Evolutionary conservation across 305 asterid genomes (phyloP), one percentile per base, ranked within the genome.

Genomic region (Fraxinus sp.): DNA sequence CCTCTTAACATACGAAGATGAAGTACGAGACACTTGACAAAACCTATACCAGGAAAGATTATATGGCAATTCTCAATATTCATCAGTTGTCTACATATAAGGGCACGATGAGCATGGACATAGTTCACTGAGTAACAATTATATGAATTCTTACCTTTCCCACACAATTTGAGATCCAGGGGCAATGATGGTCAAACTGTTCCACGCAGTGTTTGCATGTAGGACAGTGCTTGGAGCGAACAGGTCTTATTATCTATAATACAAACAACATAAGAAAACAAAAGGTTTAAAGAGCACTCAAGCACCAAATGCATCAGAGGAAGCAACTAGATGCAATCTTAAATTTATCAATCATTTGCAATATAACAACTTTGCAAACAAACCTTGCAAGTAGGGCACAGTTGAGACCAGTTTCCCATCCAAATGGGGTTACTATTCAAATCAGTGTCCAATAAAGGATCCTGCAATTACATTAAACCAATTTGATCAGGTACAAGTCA

Each of bases 341-440:
- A 78, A 76, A 68, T 81, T 79, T 71, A 37, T 74, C 44, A 78
- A 74, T 28, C 74, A 46, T 57, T 62, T 37, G 49, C 49, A 70
- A 36, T 55, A 55, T 78, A 22, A 64, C 36, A 75, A 82, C 64
- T 5, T 55, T 75, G 39, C 77, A 77, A 78, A 81, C 78, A 81
- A 88, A 96, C 98, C 99, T 96, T 94, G 98, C 99, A 96, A 87
- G 99, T 93, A 80, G 99, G 99, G 89, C 99, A 94, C 82, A 96
- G 97, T 84, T 93, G 99, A 82, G 98, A 90, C 98, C 98, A 96
- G 90, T 92, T 94, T 81, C 98, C 98, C 26, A 87, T 90, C 99
- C 97, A 94, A 73, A 78, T 77, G 72, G 95, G 83, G 71, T 89
- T 86, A 78, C 86, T 89, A 88, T 86, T 90, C 88, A 92, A 82